These are phyloP conservation scores for Sequoiadendron giganteum DNA, from an alignment of 75 land plant species.

Conservation along the genomic window DNA sequence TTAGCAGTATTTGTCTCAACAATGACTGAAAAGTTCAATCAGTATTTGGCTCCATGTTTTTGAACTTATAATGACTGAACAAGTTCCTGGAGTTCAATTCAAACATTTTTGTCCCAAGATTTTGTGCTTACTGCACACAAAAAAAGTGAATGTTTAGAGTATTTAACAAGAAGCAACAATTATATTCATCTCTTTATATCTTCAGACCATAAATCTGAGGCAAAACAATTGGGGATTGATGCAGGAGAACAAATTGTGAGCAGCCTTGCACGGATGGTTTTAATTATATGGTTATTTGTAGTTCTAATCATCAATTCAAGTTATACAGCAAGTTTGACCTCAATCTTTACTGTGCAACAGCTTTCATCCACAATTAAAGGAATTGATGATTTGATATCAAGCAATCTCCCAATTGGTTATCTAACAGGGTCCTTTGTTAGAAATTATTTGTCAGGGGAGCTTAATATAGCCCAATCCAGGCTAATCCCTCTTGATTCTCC, in stretches of 20 bases:
- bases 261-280: conserved; percentile 50
- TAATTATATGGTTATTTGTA: conserved; percentile 64
- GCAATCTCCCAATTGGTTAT: conserved; percentile 47
- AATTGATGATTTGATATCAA: conserved; percentile 34
- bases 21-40: background rate
- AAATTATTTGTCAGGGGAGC: conserved; percentile 38
- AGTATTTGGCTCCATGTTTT: background rate
- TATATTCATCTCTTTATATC: conserved; percentile 53
- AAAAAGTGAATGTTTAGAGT: background rate
- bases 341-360: conserved; percentile 55
- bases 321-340: conserved; percentile 67
- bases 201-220: conserved; percentile 50
- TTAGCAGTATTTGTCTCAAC: background rate
- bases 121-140: background rate
- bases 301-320: conserved; percentile 64
- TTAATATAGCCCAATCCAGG: conserved; percentile 43
- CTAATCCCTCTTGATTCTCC: conserved; percentile 44
- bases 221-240: conserved; percentile 33
- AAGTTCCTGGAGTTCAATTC: background rate
- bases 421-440: conserved; percentile 58
- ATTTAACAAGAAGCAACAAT: conserved; percentile 1
- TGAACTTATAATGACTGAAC: background rate
- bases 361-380: conserved; percentile 32
- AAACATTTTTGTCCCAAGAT: background rate
- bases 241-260: conserved; percentile 45